phyloP scores from a whole-genome alignment of 1,284 basidiomycete genomes.

The Ganoderma boninense region DNA sequence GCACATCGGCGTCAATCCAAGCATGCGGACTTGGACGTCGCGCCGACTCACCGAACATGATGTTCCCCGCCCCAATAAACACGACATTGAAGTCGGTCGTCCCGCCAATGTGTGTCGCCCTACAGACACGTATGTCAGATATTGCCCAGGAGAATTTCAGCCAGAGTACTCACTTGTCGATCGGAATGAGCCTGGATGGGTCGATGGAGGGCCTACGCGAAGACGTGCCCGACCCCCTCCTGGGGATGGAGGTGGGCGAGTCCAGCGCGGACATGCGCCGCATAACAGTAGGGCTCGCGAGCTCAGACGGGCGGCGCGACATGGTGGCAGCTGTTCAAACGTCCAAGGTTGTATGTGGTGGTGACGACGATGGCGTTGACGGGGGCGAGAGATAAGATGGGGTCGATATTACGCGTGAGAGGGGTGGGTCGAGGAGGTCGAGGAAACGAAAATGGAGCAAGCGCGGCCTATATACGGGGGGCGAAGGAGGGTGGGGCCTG shows the following conservation, averaged over 20 bases:
- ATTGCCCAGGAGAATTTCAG: not conserved
- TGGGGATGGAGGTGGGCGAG: slow-evolving; percentile 36
- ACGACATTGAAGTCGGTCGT: slow-evolving; percentile 87
- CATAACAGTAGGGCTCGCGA: slow-evolving; percentile 27
- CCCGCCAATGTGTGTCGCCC: slow-evolving; percentile 63
- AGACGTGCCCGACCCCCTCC: slow-evolving; percentile 44
- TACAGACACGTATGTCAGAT: slow-evolving; percentile 39
- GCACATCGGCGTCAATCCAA: slow-evolving; percentile 10
- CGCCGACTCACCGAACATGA: slow-evolving; percentile 84
- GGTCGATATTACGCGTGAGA: slow-evolving; percentile 19
- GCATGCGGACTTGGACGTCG: not conserved
- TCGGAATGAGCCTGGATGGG: slow-evolving; percentile 74
- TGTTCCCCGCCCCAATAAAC: slow-evolving; percentile 93
- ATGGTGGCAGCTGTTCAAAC: slow-evolving; percentile 23
- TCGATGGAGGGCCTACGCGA: slow-evolving; percentile 79
- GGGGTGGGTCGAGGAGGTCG: slow-evolving; percentile 2
- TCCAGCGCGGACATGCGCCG: slow-evolving; percentile 36
- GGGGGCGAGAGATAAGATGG: slow-evolving; percentile 40
- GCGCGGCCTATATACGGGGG: slow-evolving; percentile 16
- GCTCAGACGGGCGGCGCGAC: slow-evolving; percentile 30
- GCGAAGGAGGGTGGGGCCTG: not conserved
- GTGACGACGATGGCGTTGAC: slow-evolving; percentile 11
- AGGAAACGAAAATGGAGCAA: not conserved
- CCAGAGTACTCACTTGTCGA: slow-evolving; percentile 68
- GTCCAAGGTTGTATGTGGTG: slow-evolving; percentile 9